Percentiles rank a stretch among this genome's conserved stretches.
These are phyloP conservation scores for Pythium chondricola DNA, from an alignment of 352 stramenopile species.

Conservation along the genomic window DNA sequence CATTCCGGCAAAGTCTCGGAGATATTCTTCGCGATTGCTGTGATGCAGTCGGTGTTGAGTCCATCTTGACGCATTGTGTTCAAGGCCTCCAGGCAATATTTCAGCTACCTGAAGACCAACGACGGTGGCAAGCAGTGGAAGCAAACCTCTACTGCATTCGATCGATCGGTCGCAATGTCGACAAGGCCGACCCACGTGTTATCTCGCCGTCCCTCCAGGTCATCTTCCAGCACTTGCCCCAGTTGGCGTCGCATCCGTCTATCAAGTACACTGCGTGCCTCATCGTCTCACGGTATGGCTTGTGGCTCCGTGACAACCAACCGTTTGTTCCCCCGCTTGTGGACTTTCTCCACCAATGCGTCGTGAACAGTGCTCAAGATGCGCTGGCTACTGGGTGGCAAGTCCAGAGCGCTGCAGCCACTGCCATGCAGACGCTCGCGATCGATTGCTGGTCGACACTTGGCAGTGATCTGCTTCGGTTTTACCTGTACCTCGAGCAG, in stretches of 20 bases:
- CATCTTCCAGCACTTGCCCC: slow-evolving; percentile 73
- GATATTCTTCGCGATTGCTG: slow-evolving; percentile 81
- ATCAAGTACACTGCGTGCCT: slow-evolving; percentile 85
- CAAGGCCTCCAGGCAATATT: slow-evolving; percentile 66
- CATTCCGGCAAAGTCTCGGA: slow-evolving; percentile 67
- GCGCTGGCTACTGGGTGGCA: slow-evolving; percentile 59
- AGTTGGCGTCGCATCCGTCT: slow-evolving; percentile 66
- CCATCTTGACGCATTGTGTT: slow-evolving; percentile 73
- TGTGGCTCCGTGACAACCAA: slow-evolving; percentile 56
- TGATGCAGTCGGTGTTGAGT: slow-evolving; percentile 59
- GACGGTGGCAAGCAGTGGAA: slow-evolving; percentile 71
- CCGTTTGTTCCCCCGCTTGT: slow-evolving; percentile 47
- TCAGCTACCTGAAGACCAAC: slow-evolving; percentile 32
- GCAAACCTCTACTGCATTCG: slow-evolving; percentile 80
- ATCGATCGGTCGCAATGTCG: slow-evolving; percentile 79
- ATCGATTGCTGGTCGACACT: slow-evolving; percentile 76
- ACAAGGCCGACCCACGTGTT: slow-evolving; percentile 21
- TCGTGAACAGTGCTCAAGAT: slow-evolving; percentile 48
- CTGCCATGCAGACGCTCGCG: slow-evolving; percentile 63
- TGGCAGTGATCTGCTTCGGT: slow-evolving; percentile 56
- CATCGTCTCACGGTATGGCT: slow-evolving; percentile 75
- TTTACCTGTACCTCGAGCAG: slow-evolving; percentile 74
- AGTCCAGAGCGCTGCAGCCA: slow-evolving; percentile 58
- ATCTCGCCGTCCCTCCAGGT: slow-evolving; percentile 45
- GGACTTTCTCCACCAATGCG: slow-evolving; percentile 62